Percentiles rank a stretch among this genome's conserved stretches.
These are phyloP conservation scores for Chlorella sp. DNA, from an alignment of 139 green algal species.

Conservation along the genomic window DNA sequence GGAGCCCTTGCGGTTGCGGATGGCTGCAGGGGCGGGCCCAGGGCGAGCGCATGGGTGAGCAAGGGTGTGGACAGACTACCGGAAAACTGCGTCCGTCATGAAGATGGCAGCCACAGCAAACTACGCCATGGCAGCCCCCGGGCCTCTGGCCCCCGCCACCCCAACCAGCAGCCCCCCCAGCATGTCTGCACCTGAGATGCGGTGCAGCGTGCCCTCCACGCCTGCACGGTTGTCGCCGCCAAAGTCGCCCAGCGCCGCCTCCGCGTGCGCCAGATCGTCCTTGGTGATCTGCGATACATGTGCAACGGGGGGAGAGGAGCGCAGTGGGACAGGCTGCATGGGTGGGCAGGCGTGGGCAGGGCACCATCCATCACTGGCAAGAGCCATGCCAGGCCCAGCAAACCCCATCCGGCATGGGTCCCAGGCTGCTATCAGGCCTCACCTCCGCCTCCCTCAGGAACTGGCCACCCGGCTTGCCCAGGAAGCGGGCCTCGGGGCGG, in stretches of 20 bases:
- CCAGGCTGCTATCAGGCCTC: too few species aligned
- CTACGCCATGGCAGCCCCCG: too few species aligned
- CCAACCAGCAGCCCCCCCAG: too few species aligned
- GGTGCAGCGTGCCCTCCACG: slow-evolving; percentile 81
- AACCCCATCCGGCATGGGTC: too few species aligned
- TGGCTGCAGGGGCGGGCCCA: slow-evolving; percentile 40
- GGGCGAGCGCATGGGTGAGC: not conserved
- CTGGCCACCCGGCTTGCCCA: slow-evolving; percentile 67
- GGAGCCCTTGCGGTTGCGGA: slow-evolving; percentile 86
- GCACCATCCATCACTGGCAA: too few species aligned
- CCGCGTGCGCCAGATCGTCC: slow-evolving; percentile 69
- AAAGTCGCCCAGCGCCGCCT: slow-evolving; percentile 80
- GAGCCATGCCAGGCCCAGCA: too few species aligned
- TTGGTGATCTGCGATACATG: slow-evolving; percentile 54
- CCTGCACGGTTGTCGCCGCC: slow-evolving; percentile 88
- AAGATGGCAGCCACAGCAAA: too few species aligned
- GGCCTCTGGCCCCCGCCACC: too few species aligned
- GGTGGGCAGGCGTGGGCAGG: not conserved
- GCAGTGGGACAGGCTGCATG: not conserved
- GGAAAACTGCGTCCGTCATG: too few species aligned
- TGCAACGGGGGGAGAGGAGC: too few species aligned
- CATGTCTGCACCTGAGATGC: slow-evolving; percentile 64
- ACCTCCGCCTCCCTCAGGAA: slow-evolving; percentile 75
- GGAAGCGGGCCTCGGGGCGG: slow-evolving; percentile 74
- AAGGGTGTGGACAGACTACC: too few species aligned